Evolutionary conservation across 1,284 basidiomycete genomes (phyloP).

Genomic region (Singerocomus rubriflavus): DNA sequence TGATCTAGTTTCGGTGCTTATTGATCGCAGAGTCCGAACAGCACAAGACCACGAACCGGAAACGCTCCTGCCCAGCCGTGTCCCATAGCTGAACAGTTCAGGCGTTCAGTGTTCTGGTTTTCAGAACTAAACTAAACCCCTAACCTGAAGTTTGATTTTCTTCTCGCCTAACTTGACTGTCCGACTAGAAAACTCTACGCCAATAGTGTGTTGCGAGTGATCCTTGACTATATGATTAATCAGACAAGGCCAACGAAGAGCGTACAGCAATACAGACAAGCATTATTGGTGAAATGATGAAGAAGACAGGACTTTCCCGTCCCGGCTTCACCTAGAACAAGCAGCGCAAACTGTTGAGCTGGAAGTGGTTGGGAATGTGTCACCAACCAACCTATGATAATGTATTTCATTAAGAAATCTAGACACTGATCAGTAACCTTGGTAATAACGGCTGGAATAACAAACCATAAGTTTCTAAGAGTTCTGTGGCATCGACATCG

Average conservation of each 20-base stretch:
- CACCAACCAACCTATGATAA: constrained; percentile 76
- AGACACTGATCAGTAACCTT: constrained; percentile 20
- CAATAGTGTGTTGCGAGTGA: constrained; percentile 96
- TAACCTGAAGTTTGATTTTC: constrained; percentile 89
- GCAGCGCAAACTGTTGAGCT: constrained; percentile 3
- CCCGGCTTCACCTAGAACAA: constrained; percentile 80
- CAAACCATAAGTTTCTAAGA: constrained; percentile 89
- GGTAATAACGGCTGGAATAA: constrained; percentile 2
- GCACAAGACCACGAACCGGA: constrained; percentile 54
- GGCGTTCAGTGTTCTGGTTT: constrained; percentile 10
- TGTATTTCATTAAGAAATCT: constrained; percentile 98
- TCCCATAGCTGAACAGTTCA: constrained; percentile 77
- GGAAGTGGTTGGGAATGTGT: constrained; percentile 1
- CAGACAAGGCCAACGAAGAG: constrained; percentile 6
- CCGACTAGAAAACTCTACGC: constrained; percentile 91
- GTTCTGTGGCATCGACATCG: constrained; percentile 79
- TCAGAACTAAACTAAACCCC: constrained; percentile 20
- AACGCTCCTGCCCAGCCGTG: constrained; percentile 95
- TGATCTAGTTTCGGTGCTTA: constrained; percentile 51
- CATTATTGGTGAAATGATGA: constrained; percentile 94
- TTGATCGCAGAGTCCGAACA: constrained; percentile 10
- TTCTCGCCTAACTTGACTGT: constrained; percentile 89
- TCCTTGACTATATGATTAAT: constrained; percentile 73
- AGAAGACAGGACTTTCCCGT: constrained; percentile 96
- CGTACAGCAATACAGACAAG: constrained; percentile 60